Base-by-base conservation (phyloP, 345 rosid genomes). In the Corchorus olitorius region DNA sequence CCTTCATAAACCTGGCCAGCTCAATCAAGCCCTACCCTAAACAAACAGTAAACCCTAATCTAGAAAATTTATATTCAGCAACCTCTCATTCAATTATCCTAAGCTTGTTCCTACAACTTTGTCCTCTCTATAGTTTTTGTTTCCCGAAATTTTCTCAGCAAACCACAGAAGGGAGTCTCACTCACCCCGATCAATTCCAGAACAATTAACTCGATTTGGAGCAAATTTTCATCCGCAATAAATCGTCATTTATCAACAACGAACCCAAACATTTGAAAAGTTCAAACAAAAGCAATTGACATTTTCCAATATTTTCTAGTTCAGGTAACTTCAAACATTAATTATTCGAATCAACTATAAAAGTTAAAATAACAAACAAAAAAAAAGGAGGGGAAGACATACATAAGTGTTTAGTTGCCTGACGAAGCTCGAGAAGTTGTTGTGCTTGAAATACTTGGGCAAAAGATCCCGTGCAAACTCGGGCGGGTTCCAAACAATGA, bases 331-430 rank as follows among this genome's bases (percentile, higher is more conserved):
- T 22, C 54, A 46, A 13, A 67, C 5, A 53, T 43, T 41, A 68
- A 63, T 19, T 13, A 20, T n/a, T 7, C 8, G 46, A 1, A 37
- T 1, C 13, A 63, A 52, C 74, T 8, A 52, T 20, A 3, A 54
- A 59, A 61, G 41, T 34, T 27, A 16, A 34, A 45, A 22, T n/a
- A n/a, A 35, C 20, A 54, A 70, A 70, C 11, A 75, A 75, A 5
- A 49, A 74, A 27, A 2, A 7, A 50, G 52, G n/a, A n/a, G 65
- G 48, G 33, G 65, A 14, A n/a, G 19, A 6, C 78, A 20, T 85
- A 94, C 97, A 63, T 94, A 94, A 63, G 98, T 94, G 75, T 94
- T 94, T 41, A 94, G 84, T 79, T 94, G 98, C 56, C 98, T 87
- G 75, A 93, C 97, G 53, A 93, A 93, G 88, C 98, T 92, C 69